phyloP scores from a whole-genome alignment of 345 rosid species.

The Noccaea caerulescens region DNA sequence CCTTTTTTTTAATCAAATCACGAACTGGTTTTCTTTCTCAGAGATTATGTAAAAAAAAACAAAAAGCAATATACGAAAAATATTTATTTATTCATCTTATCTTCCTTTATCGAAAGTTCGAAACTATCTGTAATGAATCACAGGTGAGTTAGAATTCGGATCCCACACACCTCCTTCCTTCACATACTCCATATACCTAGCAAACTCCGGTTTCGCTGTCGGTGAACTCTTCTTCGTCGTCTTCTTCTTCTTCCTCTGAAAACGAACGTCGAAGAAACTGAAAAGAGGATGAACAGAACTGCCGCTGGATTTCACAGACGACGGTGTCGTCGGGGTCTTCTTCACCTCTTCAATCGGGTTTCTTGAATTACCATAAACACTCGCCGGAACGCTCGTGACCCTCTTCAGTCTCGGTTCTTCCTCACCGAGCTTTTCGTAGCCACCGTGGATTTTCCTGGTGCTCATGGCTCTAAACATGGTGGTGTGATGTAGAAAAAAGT shows the following conservation, averaged over 20 bases:
- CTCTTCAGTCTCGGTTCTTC: slow-evolving; percentile 49
- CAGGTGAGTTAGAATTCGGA: slow-evolving; percentile 54
- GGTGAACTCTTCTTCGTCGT: slow-evolving; percentile 53
- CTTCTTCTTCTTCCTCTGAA: slow-evolving; percentile 39
- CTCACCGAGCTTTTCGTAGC: slow-evolving; percentile 58
- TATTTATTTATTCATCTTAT: neutral
- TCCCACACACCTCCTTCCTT: slow-evolving; percentile 86
- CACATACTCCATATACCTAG: slow-evolving; percentile 72
- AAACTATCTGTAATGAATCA: slow-evolving; percentile 53
- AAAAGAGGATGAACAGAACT: slow-evolving; percentile 65
- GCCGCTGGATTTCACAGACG: slow-evolving; percentile 41
- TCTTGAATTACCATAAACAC: slow-evolving; percentile 40
- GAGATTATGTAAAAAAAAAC: neutral
- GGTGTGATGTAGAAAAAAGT: neutral
- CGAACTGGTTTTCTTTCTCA: neutral
- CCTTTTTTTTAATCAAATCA: slow-evolving; percentile 16
- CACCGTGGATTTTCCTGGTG: slow-evolving; percentile 48
- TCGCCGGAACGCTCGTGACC: slow-evolving; percentile 52
- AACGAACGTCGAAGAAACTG: slow-evolving; percentile 52
- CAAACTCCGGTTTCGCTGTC: slow-evolving; percentile 69
- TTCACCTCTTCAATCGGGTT: slow-evolving; percentile 30
- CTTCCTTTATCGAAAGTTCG: neutral
- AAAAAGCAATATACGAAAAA: slow-evolving; percentile 23
- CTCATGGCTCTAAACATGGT: slow-evolving; percentile 82
- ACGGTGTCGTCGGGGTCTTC: neutral